Evolutionary conservation across 1,139 yeast species (phyloP).

Genomic region (Debaryomyces udenii): DNA sequence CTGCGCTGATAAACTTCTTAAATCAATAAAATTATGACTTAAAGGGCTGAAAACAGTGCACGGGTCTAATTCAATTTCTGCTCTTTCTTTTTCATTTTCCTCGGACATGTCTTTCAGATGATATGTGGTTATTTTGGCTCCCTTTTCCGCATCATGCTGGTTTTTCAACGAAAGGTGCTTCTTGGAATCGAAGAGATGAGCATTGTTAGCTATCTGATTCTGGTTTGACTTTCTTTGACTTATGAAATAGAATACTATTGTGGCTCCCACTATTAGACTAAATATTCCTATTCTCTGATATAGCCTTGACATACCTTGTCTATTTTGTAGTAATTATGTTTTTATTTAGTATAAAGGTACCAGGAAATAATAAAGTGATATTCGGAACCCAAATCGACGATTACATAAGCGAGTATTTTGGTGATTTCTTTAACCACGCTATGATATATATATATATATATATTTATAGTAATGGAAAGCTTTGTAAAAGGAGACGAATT

Average conservation of each 20-base stretch:
- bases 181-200: slow-evolving; percentile 24
- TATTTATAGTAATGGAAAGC: too few relatives aligned
- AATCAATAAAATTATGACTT: slow-evolving; percentile 57
- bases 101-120: not conserved
- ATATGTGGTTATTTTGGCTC: not conserved
- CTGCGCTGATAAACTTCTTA: slow-evolving; percentile 51
- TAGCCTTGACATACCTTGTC: slow-evolving; percentile 16
- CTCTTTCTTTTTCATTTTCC: slow-evolving; percentile 17
- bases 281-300: slow-evolving; percentile 23
- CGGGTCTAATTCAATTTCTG: slow-evolving; percentile 33
- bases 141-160: slow-evolving; percentile 8
- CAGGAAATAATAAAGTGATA: not conserved
- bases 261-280: slow-evolving; percentile 17
- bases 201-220: slow-evolving; percentile 12
- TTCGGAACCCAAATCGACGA: not conserved
- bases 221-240: slow-evolving; percentile 16
- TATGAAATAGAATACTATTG: slow-evolving; percentile 20
- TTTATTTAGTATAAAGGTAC: too few relatives aligned
- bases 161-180: slow-evolving; percentile 19
- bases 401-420: not conserved
- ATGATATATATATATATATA: not conserved
- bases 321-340: not conserved
- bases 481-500: not conserved
- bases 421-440: not conserved
- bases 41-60: slow-evolving; percentile 59